Evolutionary conservation across 1,284 basidiomycete genomes (phyloP), one percentile per base, ranked within the genome.

Genomic region (Volvariella volvacea): DNA sequence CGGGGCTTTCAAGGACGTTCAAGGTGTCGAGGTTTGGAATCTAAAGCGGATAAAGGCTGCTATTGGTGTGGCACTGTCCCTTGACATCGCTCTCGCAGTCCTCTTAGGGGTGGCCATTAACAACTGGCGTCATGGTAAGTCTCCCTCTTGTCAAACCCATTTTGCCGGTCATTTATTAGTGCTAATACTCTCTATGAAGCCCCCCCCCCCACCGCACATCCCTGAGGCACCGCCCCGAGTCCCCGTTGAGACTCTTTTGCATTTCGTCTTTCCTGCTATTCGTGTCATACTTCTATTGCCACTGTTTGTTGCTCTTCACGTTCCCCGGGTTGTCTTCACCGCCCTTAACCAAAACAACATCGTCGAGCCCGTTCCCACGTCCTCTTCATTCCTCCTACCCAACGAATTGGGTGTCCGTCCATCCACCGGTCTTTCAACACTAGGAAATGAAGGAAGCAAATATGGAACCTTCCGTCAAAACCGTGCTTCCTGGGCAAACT

Each of bases 1-100:
- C 20, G 83, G 83, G 9, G 73, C 83, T 4, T 88, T 80, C 76
- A 87, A 88, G 61, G 84, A 88, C 48, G 64, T 85, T 42, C 71
- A 76, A 22, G 83, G 83, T 28, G 71, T 82, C 31, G 67, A 78
- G 34, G 76, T 88, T 22, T 90, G 88, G 88, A 73, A 70, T 22
- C 58, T 78, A 51, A 74, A 60, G 49, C 72, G 80, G 31, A 60
- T 88, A 50, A 85, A 73, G 58, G 43, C 64, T 14, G 72, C 73
- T 45, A 61, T 85, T 22, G 60, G 70, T 19, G 49, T 67, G 33
- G 71, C 83, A 22, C 58, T 86, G 41, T 64, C 59, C 6, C 59
- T 86, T 30, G 86, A 88, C 56, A 63, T 82, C 37, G 70, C 68
- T 7, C 71, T 82, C 42, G 71, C 77, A 12, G 65, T 76, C 10